A percentile compares a stretch with the other conserved stretches of the same genome.
phyloP scores from a whole-genome alignment of 2,329 filamentous ascomycete species.

The Apiospora phragmitis region DNA sequence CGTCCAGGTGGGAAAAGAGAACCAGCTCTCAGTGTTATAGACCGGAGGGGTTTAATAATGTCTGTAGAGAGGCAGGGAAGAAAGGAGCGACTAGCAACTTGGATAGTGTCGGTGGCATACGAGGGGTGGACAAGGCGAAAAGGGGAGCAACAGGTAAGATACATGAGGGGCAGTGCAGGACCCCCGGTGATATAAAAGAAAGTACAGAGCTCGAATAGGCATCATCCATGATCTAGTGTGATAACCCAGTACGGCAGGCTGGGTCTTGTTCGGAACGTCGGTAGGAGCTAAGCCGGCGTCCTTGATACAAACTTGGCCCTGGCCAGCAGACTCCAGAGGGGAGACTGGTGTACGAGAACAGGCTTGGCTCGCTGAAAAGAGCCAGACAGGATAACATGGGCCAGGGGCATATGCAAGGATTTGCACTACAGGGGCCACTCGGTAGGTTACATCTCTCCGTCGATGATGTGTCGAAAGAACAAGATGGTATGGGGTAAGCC shows the following conservation, averaged over 20 bases:
- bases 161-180: slow-evolving; percentile 51
- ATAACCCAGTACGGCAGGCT: slow-evolving; percentile 44
- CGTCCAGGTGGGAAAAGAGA: slow-evolving; percentile 47
- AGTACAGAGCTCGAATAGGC: slow-evolving; percentile 43
- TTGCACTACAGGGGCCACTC: slow-evolving; percentile 32
- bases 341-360: slow-evolving; percentile 35
- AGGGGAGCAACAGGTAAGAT: slow-evolving; percentile 40
- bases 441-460: slow-evolving; percentile 42
- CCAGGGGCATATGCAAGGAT: slow-evolving; percentile 36
- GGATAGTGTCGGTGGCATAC: slow-evolving; percentile 35
- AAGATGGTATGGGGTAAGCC: slow-evolving; percentile 32
- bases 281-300: slow-evolving; percentile 52
- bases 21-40: slow-evolving; percentile 56
- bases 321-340: slow-evolving; percentile 30
- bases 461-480: slow-evolving; percentile 38
- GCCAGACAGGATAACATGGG: slow-evolving; percentile 31
- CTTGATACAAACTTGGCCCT: slow-evolving; percentile 45
- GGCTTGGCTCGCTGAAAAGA: slow-evolving; percentile 40
- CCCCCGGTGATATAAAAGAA: slow-evolving; percentile 53
- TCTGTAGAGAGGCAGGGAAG: slow-evolving; percentile 31
- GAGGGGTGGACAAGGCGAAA: slow-evolving; percentile 46
- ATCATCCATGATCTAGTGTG: slow-evolving; percentile 39
- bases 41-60: slow-evolving; percentile 43
- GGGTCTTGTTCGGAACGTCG: slow-evolving; percentile 50
- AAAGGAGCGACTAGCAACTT: slow-evolving; percentile 53